Evolutionary conservation across 768 basidiomycete species (phyloP).

Genomic region (Serendipita sp.): DNA sequence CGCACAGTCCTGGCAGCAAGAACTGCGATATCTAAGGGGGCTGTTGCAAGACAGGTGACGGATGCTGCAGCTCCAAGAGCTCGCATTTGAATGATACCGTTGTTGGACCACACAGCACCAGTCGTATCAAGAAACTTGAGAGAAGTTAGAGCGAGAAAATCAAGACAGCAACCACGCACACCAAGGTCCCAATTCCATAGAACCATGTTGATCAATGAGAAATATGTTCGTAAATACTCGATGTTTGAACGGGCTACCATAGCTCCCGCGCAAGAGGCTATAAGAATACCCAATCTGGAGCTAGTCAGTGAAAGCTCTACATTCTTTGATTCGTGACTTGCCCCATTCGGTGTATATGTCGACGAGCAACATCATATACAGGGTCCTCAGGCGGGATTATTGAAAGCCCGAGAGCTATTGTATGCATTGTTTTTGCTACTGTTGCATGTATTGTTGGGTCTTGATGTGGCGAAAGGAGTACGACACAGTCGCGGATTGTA

Average conservation of each 20-base stretch:
- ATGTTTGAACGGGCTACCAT: background rate
- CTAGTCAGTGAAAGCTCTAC: background rate
- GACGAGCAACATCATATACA: background rate
- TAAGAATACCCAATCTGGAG: background rate
- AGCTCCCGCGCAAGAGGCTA: background rate
- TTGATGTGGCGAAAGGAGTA: background rate
- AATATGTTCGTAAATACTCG: background rate
- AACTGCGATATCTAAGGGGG: slow-evolving; percentile 45
- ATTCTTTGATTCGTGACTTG: background rate
- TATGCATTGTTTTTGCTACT: background rate
- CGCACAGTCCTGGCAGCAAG: background rate
- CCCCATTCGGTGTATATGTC: background rate
- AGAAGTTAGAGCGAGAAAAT: background rate
- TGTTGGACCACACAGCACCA: background rate
- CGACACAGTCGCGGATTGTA: background rate
- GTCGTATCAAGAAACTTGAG: background rate
- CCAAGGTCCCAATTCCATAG: background rate
- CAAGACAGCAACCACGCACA: background rate
- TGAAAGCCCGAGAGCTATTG: background rate
- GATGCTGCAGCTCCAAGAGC: slow-evolving; percentile 28
- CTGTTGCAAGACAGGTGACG: slow-evolving; percentile 52
- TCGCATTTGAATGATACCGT: slow-evolving; percentile 1
- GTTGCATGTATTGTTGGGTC: background rate
- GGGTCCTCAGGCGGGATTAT: background rate
- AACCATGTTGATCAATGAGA: slow-evolving; percentile 1